Conservation (phyloP, 257 asterid species). For the Gentiana dahurica region DNA sequence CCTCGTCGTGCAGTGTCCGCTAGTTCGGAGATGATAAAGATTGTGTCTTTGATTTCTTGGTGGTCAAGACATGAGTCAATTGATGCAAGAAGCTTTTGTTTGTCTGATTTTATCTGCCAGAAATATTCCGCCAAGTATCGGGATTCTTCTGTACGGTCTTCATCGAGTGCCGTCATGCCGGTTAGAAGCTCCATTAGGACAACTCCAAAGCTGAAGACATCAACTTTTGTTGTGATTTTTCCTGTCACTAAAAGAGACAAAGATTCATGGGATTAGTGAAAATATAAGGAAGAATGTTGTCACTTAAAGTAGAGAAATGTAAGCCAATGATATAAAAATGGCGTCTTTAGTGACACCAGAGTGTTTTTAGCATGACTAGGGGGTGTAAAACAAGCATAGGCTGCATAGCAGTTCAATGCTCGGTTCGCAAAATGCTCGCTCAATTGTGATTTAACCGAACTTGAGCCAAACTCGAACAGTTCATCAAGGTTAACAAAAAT, state of each 20-base stretch:
- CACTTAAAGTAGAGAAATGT: no score
- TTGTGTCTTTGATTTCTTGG: conserved; percentile 32
- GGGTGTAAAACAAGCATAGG: no score
- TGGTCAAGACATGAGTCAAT: conserved; percentile 46
- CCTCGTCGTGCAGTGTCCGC: conserved; percentile 81
- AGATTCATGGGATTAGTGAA: no score
- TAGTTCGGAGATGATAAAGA: conserved; percentile 35
- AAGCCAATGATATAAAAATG: not conserved
- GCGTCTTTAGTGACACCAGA: no score
- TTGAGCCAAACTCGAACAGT: no score
- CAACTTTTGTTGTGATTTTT: conserved; percentile 65
- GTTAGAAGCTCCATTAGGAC: conserved; percentile 71
- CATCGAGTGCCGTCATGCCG: conserved; percentile 61
- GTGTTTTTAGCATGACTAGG: no score
- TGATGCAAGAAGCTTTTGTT: conserved; percentile 33
- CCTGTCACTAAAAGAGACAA: conserved; percentile 45
- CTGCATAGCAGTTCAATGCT: no score
- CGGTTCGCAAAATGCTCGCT: no score
- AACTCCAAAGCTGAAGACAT: conserved; percentile 80
- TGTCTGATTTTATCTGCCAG: conserved; percentile 42
- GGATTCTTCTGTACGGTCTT: conserved; percentile 53
- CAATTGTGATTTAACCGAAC: no score
- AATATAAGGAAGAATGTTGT: no score
- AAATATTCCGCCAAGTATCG: conserved; percentile 72
- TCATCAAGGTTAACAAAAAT: no score